Evolutionary conservation across 2,329 filamentous ascomycete genomes (phyloP).

Genomic region (Colletotrichum tanaceti): DNA sequence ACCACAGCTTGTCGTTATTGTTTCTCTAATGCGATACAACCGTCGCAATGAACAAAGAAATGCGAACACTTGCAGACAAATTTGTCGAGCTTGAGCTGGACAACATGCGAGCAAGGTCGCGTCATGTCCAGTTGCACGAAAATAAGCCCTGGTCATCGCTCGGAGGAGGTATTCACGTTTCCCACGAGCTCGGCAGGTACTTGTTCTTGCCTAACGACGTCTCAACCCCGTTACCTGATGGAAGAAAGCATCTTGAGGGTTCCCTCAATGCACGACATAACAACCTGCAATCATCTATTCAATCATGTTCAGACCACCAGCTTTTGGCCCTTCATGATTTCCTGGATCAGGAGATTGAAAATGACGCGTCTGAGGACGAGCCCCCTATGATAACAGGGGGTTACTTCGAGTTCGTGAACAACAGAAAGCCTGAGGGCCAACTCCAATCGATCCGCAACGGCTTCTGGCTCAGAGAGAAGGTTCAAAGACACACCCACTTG

Average conservation of each 20-base stretch:
- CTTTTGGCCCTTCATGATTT: background rate
- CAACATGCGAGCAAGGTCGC: conserved; percentile 15
- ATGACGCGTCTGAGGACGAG: conserved; percentile 1
- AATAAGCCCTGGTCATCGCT: background rate
- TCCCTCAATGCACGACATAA: background rate
- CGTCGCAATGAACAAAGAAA: background rate
- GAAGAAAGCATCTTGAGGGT: background rate
- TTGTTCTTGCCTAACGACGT: conserved; percentile 1
- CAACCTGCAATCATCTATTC: background rate
- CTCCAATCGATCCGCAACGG: background rate
- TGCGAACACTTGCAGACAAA: background rate
- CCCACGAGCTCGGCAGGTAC: background rate
- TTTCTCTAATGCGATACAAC: background rate
- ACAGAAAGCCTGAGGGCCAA: background rate
- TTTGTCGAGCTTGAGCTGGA: conserved; percentile 37
- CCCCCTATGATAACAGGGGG: background rate
- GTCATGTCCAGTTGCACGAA: background rate
- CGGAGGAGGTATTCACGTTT: background rate
- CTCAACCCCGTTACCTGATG: background rate
- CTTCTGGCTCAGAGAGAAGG: background rate
- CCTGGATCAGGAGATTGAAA: background rate
- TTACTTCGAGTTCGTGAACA: background rate
- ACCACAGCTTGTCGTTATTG: no score
- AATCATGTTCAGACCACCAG: background rate
- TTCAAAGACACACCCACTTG: background rate